Conservation (phyloP, 345 rosid species). For the Heritiera littoralis region DNA sequence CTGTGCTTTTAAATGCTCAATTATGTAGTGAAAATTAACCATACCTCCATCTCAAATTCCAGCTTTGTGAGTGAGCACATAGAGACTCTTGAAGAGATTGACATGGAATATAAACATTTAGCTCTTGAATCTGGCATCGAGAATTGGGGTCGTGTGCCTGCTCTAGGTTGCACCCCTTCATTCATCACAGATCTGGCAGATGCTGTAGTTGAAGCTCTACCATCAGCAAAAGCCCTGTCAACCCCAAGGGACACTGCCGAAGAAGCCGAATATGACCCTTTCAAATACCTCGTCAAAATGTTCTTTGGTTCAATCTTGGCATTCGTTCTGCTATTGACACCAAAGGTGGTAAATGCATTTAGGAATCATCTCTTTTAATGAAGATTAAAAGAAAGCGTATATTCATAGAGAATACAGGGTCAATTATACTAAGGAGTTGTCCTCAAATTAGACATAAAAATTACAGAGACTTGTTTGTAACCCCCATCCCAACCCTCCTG, state of each 20-base stretch:
- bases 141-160: constrained; percentile 95
- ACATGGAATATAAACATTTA: constrained; percentile 82
- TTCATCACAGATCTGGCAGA: constrained; percentile 91
- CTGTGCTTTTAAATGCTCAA: neutral
- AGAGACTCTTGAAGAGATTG: constrained; percentile 94
- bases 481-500: neutral
- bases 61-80: constrained; percentile 96
- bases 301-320: constrained; percentile 79
- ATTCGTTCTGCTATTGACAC: constrained; percentile 60
- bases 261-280: constrained; percentile 48
- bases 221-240: constrained; percentile 63
- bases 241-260: constrained; percentile 38
- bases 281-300: constrained; percentile 54
- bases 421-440: neutral
- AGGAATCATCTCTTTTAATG: constrained; percentile 51
- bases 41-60: constrained; percentile 19
- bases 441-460: neutral
- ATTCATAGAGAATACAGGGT: constrained; percentile 1
- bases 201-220: constrained; percentile 82
- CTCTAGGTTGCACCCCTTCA: constrained; percentile 73
- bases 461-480: neutral
- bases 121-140: constrained; percentile 87
- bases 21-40: neutral
- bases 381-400: neutral
- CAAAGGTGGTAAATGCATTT: constrained; percentile 60